phyloP scores from a whole-genome alignment of 2,329 filamentous ascomycete species.

The Fonsecaea monophora region DNA sequence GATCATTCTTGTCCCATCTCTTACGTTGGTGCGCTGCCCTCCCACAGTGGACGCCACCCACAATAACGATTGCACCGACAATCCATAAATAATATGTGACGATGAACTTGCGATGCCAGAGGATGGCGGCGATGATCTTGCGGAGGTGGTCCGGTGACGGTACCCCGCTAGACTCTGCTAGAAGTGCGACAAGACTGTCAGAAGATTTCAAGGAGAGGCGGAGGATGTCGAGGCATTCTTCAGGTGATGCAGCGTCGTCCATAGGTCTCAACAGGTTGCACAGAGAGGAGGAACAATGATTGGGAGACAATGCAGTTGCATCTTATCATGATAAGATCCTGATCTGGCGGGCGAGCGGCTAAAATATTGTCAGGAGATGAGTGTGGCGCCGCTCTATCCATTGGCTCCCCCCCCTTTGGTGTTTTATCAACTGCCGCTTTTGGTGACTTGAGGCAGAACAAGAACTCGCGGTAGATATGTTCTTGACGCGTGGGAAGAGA shows the following conservation, averaged over 20 bases:
- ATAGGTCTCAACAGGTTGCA: conserved; percentile 1
- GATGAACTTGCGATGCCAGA: conserved; percentile 37
- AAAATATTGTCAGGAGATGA: background rate
- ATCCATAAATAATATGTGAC: conserved; percentile 35
- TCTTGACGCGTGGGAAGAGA: no score
- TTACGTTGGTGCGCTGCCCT: background rate
- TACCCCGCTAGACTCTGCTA: conserved; percentile 20
- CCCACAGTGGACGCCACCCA: background rate
- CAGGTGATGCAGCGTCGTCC: conserved; percentile 14
- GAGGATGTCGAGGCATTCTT: conserved; percentile 12
- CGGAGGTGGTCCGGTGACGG: conserved; percentile 26
- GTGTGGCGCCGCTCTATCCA: background rate
- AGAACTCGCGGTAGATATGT: no score
- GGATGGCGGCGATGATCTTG: conserved; percentile 32
- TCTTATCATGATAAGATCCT: conserved; percentile 22
- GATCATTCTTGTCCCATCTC: conserved; percentile 5
- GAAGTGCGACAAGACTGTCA: conserved; percentile 16
- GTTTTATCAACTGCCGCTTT: background rate
- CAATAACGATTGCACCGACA: conserved; percentile 15
- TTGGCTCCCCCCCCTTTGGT: background rate
- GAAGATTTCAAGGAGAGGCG: conserved; percentile 16
- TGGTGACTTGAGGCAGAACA: no score
- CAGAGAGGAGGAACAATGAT: background rate
- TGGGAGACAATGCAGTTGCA: background rate
- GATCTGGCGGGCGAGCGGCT: background rate